Conservation (phyloP, 441 rosid species). For the Populus trichocarpa region DNA sequence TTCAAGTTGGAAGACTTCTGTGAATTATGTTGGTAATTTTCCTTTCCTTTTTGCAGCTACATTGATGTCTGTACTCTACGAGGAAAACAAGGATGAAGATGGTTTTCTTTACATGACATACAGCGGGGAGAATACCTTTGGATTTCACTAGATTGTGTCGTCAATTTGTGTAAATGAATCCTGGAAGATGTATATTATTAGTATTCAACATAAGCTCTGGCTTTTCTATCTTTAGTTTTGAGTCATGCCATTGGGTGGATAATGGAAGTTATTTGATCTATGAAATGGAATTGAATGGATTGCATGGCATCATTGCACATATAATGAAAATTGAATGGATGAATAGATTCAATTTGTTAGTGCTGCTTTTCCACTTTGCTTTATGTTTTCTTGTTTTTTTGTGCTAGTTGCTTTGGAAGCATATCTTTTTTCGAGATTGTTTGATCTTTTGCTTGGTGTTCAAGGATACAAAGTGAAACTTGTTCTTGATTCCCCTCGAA, state of each 20-base stretch:
- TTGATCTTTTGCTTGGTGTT: too few species aligned
- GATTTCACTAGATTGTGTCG: constrained; percentile 23
- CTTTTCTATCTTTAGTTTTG: neutral
- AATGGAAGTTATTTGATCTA: neutral
- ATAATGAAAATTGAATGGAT: neutral
- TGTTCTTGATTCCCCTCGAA: too few species aligned
- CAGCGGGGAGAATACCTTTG: constrained; percentile 98
- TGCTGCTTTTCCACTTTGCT: neutral
- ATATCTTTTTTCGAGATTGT: neutral
- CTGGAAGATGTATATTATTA: constrained; percentile 38
- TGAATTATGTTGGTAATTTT: neutral
- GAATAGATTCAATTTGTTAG: neutral
- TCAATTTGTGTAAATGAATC: constrained; percentile 19
- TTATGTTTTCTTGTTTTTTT: neutral
- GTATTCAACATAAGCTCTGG: neutral
- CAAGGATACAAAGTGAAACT: too few species aligned
- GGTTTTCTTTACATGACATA: constrained; percentile 95
- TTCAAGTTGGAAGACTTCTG: neutral
- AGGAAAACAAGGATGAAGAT: constrained; percentile 94
- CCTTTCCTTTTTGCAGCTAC: constrained; percentile 47
- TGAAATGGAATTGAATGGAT: neutral
- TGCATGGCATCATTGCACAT: neutral
- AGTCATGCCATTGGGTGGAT: neutral
- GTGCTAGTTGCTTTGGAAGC: neutral
- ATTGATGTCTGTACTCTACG: constrained; percentile 83